Evolutionary conservation across 2,329 filamentous ascomycete species (phyloP).

Genomic region (Fusarium lyarnte): DNA sequence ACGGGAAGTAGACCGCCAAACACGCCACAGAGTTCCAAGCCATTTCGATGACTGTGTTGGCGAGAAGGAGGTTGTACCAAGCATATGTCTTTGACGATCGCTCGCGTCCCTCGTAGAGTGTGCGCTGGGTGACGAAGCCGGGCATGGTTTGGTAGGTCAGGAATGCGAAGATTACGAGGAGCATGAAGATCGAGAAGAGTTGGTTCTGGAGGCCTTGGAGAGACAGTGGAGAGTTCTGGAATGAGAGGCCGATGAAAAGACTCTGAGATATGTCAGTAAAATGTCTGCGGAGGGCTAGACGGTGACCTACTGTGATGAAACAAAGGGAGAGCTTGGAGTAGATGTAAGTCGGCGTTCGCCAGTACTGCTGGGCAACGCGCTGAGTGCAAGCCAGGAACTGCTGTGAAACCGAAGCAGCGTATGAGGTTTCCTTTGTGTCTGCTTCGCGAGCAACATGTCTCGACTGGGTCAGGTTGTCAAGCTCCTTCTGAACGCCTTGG

Average conservation of each 20-base stretch:
- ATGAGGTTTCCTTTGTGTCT: background rate
- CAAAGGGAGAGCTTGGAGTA: slow-evolving; percentile 77
- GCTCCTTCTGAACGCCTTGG: slow-evolving; percentile 61
- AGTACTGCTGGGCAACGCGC: slow-evolving; percentile 87
- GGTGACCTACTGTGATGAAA: slow-evolving; percentile 5
- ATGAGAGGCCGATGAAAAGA: slow-evolving; percentile 83
- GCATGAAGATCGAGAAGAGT: slow-evolving; percentile 85
- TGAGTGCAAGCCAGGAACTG: slow-evolving; percentile 74
- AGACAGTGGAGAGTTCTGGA: slow-evolving; percentile 74
- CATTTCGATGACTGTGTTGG: slow-evolving; percentile 85
- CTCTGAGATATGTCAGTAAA: slow-evolving; percentile 53
- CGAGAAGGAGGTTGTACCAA: slow-evolving; percentile 85
- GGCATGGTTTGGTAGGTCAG: slow-evolving; percentile 83
- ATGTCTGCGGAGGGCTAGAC: fast-evolving
- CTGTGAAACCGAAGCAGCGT: slow-evolving; percentile 64
- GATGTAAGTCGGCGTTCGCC: slow-evolving; percentile 88
- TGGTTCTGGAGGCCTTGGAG: slow-evolving; percentile 77
- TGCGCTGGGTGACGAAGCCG: slow-evolving; percentile 81
- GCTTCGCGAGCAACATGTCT: fast-evolving
- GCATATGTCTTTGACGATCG: slow-evolving; percentile 83
- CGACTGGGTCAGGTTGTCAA: slow-evolving; percentile 56
- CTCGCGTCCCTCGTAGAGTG: slow-evolving; percentile 85
- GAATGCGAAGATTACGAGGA: slow-evolving; percentile 81
- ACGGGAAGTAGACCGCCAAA: background rate
- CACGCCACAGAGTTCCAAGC: slow-evolving; percentile 73